Evolutionary conservation across 2,329 filamentous ascomycete species (phyloP).

Genomic region (Beauveria caledonica): DNA sequence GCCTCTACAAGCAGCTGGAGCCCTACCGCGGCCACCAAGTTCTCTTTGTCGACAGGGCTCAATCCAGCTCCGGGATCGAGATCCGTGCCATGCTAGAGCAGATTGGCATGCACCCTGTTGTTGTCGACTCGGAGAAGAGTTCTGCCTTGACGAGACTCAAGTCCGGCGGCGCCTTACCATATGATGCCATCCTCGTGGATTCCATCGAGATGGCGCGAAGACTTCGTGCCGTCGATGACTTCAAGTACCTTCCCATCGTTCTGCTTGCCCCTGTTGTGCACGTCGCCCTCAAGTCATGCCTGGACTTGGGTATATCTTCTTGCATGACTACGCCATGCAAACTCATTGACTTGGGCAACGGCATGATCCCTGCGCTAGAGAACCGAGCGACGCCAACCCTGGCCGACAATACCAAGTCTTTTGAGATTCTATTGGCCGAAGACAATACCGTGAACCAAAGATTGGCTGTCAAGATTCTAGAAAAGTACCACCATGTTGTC

Average conservation of each 20-base stretch:
- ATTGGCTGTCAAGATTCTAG: constrained; percentile 89
- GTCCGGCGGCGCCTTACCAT: constrained; percentile 55
- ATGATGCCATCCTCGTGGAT: constrained; percentile 94
- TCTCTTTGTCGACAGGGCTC: constrained; percentile 87
- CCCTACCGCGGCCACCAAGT: constrained; percentile 92
- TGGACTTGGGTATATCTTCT: constrained; percentile 94
- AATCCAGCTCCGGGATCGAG: constrained; percentile 66
- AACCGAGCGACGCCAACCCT: constrained; percentile 85
- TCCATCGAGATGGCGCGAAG: constrained; percentile 84
- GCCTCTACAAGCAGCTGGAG: constrained; percentile 74
- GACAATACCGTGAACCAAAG: constrained; percentile 98
- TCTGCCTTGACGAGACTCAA: constrained; percentile 46
- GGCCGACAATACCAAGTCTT: constrained; percentile 88
- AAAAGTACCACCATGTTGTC: constrained; percentile 90
- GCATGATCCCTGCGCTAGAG: constrained; percentile 90
- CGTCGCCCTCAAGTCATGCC: constrained; percentile 84
- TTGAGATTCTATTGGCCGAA: constrained; percentile 90
- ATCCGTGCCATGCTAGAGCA: constrained; percentile 70
- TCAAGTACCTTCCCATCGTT: constrained; percentile 96
- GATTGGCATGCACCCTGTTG: constrained; percentile 72
- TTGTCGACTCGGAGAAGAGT: constrained; percentile 73
- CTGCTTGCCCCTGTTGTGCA: constrained; percentile 82
- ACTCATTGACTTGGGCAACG: constrained; percentile 89
- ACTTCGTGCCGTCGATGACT: constrained; percentile 80
- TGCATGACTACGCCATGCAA: constrained; percentile 98